Conservation (phyloP, 2,329 filamentous ascomycete genomes). For the Ceratocystiopsis brevicomis region DNA sequence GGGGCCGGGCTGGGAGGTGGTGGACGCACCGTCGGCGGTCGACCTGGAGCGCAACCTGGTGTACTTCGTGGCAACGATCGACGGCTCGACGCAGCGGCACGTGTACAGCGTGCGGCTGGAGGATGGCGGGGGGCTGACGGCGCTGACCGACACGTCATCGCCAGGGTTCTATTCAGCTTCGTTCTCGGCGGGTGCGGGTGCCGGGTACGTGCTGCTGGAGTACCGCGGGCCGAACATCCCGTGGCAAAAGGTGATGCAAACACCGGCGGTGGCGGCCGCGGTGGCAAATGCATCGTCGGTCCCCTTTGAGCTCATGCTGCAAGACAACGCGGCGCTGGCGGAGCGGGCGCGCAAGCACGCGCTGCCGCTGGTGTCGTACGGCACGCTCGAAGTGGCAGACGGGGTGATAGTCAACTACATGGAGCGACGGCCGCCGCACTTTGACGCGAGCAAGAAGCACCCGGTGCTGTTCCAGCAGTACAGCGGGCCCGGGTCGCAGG, state of each 20-base stretch:
- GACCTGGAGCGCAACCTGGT: slow-evolving; percentile 73
- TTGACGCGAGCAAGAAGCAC: slow-evolving; percentile 66
- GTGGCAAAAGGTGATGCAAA: slow-evolving; percentile 79
- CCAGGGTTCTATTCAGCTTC: slow-evolving; percentile 67
- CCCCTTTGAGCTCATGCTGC: slow-evolving; percentile 48
- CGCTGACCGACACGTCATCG: slow-evolving; percentile 53
- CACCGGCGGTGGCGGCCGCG: slow-evolving; percentile 25
- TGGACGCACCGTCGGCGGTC: slow-evolving; percentile 63
- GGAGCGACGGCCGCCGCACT: slow-evolving; percentile 79
- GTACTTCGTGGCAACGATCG: slow-evolving; percentile 77
- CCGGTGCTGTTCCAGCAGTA: slow-evolving; percentile 92
- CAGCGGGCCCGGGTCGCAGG: slow-evolving; percentile 83
- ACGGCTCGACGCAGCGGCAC: slow-evolving; percentile 76
- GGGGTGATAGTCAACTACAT: slow-evolving; percentile 47
- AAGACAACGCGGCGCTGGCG: slow-evolving; percentile 56
- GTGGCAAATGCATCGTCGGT: slow-evolving; percentile 31
- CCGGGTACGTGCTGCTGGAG: slow-evolving; percentile 53
- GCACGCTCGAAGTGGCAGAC: slow-evolving; percentile 68
- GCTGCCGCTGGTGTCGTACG: slow-evolving; percentile 65
- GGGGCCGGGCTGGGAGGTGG: slow-evolving; percentile 73
- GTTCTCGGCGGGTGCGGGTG: slow-evolving; percentile 61
- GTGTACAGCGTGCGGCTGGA: slow-evolving; percentile 78
- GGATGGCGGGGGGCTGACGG: slow-evolving; percentile 51
- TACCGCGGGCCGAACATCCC: slow-evolving; percentile 75
- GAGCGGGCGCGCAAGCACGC: slow-evolving; percentile 56